Percentiles rank a stretch among this genome's conserved stretches.
Evolutionary conservation across 306 rosid species (phyloP).

Genomic region (Arachis hypogaea): DNA sequence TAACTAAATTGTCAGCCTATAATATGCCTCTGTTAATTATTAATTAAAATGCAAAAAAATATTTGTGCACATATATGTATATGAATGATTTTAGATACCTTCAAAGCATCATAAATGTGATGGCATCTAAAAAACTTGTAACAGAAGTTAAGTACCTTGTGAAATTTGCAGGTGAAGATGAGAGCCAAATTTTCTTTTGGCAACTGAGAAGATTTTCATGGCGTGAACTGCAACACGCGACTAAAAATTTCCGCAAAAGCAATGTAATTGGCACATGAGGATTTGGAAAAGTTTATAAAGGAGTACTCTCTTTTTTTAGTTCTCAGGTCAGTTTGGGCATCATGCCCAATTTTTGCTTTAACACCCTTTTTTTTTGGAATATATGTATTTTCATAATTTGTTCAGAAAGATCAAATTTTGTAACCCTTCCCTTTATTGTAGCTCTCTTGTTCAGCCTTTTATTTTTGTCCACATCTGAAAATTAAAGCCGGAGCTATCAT

Average conservation of each 20-base stretch:
- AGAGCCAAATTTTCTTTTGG: slow-evolving; percentile 60
- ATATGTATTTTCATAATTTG: no score
- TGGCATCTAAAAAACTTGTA: not conserved
- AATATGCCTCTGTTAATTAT: no score
- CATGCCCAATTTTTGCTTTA: no score
- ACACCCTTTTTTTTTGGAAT: no score
- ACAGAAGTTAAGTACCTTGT: slow-evolving; percentile 32
- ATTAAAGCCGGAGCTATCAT: not conserved
- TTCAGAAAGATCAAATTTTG: no score
- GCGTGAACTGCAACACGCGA: slow-evolving; percentile 88
- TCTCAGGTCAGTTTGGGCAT: no score
- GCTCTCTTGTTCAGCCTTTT: not conserved
- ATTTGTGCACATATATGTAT: not conserved
- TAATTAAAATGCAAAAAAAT: not conserved
- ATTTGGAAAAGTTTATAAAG: slow-evolving; percentile 94
- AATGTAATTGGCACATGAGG: slow-evolving; percentile 94
- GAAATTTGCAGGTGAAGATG: slow-evolving; percentile 74
- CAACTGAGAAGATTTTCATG: slow-evolving; percentile 83
- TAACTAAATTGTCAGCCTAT: no score
- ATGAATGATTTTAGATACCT: not conserved
- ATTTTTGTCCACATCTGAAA: slow-evolving; percentile 27
- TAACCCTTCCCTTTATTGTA: not conserved
- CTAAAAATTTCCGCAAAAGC: slow-evolving; percentile 71
- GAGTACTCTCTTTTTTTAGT: slow-evolving; percentile 50
- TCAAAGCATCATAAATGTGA: not conserved